Conservation (phyloP, 257 asterid species). For the Forsythia suspensa region DNA sequence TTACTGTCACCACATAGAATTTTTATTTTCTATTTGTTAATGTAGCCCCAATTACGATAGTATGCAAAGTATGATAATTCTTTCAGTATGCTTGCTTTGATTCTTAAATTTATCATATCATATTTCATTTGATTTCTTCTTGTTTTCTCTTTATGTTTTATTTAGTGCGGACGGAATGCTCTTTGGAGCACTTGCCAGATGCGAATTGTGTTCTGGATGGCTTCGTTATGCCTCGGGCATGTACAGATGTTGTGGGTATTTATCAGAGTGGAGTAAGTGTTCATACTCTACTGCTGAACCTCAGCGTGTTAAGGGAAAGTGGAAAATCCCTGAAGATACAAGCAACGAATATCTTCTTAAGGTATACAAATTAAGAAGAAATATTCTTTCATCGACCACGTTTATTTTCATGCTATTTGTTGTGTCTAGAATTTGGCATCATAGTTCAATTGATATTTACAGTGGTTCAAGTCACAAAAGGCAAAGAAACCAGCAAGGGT, state of each 20-base stretch:
- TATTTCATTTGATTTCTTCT: slow-evolving; percentile 16
- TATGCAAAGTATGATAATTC: not conserved
- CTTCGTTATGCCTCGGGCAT: slow-evolving; percentile 73
- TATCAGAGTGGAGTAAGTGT: slow-evolving; percentile 95
- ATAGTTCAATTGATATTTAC: slow-evolving; percentile 32
- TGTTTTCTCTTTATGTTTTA: slow-evolving; percentile 10
- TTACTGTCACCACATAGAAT: not conserved
- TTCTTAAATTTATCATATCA: slow-evolving; percentile 7
- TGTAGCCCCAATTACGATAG: not conserved
- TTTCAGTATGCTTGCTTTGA: not conserved
- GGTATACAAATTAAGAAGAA: slow-evolving; percentile 45
- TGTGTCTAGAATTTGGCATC: slow-evolving; percentile 10
- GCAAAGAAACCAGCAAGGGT: slow-evolving; percentile 64
- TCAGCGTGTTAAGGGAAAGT: slow-evolving; percentile 72
- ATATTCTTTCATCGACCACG: slow-evolving; percentile 1
- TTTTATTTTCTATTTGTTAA: not conserved
- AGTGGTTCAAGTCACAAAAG: slow-evolving; percentile 97
- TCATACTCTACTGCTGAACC: slow-evolving; percentile 72
- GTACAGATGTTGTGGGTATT: slow-evolving; percentile 79
- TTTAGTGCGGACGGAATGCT: slow-evolving; percentile 95
- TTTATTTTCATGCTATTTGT: not conserved
- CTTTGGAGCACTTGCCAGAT: slow-evolving; percentile 79
- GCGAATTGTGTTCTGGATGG: slow-evolving; percentile 79
- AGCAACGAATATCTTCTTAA: slow-evolving; percentile 69
- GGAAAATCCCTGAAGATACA: slow-evolving; percentile 86